These are phyloP conservation scores for Claviceps fusiformis DNA, from an alignment of 2,329 filamentous ascomycete species.

Conservation along the genomic window DNA sequence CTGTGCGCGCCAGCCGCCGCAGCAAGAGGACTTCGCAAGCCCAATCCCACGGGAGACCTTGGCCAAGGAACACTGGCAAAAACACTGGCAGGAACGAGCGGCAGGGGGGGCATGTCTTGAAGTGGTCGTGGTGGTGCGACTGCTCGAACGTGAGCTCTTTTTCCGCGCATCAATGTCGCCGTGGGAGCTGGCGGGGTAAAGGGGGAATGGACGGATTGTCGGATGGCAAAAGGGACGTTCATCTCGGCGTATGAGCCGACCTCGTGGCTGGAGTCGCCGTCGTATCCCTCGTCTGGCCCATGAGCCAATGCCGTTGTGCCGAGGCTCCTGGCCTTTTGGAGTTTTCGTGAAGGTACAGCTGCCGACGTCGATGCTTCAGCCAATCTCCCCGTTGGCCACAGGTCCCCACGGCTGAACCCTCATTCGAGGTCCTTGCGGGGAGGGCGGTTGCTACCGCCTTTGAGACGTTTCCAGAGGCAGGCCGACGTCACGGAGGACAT, in stretches of 20 bases:
- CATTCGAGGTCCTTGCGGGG: constrained; percentile 35
- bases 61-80: constrained; percentile 8
- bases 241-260: constrained; percentile 14
- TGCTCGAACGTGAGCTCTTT: constrained; percentile 8
- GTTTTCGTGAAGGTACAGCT: constrained; percentile 7
- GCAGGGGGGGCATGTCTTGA: constrained; percentile 15
- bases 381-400: constrained; percentile 7
- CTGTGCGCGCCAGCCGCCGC: constrained; percentile 18
- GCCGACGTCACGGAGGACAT: constrained; percentile 45
- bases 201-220: constrained; percentile 12
- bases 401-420: constrained; percentile 32
- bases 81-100: constrained; percentile 10
- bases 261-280: constrained; percentile 18
- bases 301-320: constrained; percentile 24
- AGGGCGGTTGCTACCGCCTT: constrained; percentile 14
- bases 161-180: constrained; percentile 17
- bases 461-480: constrained; percentile 50
- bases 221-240: constrained; percentile 9
- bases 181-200: constrained; percentile 20
- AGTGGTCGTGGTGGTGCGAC: constrained; percentile 13
- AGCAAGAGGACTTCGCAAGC: constrained; percentile 4
- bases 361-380: neutral
- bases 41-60: constrained; percentile 1
- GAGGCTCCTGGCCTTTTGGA: constrained; percentile 19
- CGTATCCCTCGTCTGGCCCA: constrained; percentile 16